Evolutionary conservation across 2,329 filamentous ascomycete genomes (phyloP).

Genomic region (Paecilomyces sp.): DNA sequence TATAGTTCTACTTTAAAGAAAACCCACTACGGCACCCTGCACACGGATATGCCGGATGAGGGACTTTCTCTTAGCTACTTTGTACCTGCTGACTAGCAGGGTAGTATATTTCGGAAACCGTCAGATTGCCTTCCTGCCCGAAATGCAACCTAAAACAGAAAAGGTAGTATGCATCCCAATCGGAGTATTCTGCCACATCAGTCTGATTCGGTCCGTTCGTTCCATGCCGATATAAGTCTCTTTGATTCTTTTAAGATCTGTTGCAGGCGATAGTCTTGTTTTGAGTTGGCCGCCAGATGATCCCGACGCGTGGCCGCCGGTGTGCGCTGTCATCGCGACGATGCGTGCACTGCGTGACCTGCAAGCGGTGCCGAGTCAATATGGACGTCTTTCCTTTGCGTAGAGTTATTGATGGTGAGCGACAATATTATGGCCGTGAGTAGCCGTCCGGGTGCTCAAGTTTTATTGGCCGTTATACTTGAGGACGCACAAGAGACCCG

Average conservation of each 20-base stretch:
- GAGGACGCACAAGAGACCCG: neutral
- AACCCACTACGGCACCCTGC: neutral
- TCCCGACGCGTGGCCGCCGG: neutral
- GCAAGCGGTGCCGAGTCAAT: neutral
- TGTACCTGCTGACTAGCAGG: neutral
- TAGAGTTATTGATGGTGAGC: neutral
- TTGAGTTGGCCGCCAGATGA: neutral
- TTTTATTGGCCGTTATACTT: neutral
- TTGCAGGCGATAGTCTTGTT: neutral
- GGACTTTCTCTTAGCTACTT: neutral
- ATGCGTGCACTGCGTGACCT: neutral
- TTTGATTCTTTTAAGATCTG: neutral
- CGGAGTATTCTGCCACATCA: neutral
- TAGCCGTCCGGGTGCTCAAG: neutral
- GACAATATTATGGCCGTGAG: neutral
- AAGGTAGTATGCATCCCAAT: neutral
- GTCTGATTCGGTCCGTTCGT: neutral
- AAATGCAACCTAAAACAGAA: neutral
- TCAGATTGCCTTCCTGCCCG: neutral
- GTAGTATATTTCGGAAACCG: neutral
- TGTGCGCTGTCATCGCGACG: neutral
- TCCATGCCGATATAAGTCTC: neutral
- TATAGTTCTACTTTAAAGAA: neutral
- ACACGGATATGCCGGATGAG: neutral
- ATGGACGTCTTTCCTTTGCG: neutral